Evolutionary conservation across 2,329 filamentous ascomycete species (phyloP).

Genomic region (Fusarium haematococcum): DNA sequence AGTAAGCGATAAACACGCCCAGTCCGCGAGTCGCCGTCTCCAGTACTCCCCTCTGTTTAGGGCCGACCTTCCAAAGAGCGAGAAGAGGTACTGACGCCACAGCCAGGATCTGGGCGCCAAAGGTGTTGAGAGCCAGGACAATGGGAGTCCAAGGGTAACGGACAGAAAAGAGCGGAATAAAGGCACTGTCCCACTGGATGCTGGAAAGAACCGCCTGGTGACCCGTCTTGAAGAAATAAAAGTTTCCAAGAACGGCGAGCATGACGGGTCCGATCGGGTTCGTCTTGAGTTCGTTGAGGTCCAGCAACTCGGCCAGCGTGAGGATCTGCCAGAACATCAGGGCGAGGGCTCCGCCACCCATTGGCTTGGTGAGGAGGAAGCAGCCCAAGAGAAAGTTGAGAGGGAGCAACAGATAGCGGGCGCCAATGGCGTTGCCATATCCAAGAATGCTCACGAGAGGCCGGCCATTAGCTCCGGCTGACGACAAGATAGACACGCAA

Average conservation of each 20-base stretch:
- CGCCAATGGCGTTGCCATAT: conserved; percentile 93
- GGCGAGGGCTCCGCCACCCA: conserved; percentile 87
- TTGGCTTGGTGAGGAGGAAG: conserved; percentile 89
- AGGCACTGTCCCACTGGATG: conserved; percentile 97
- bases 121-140: conserved; percentile 85
- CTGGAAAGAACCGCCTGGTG: conserved; percentile 89
- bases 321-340: conserved; percentile 91
- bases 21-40: conserved; percentile 78
- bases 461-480: conserved; percentile 56
- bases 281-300: conserved; percentile 70
- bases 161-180: conserved; percentile 86
- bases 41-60: conserved; percentile 76
- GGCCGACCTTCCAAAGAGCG: conserved; percentile 88
- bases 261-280: conserved; percentile 85
- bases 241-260: conserved; percentile 88
- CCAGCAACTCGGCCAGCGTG: conserved; percentile 75
- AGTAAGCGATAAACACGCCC: conserved; percentile 82
- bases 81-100: conserved; percentile 83
- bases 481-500: conserved; percentile 77
- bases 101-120: conserved; percentile 88
- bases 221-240: conserved; percentile 97
- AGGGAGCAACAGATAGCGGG: conserved; percentile 87
- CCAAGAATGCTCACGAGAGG: conserved; percentile 83
- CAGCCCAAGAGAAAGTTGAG: conserved; percentile 82
- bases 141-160: conserved; percentile 91